Evolutionary conservation across 2,329 filamentous ascomycete genomes (phyloP), one percentile per base, ranked within the genome.

Genomic region (Phoma herbarum): DNA sequence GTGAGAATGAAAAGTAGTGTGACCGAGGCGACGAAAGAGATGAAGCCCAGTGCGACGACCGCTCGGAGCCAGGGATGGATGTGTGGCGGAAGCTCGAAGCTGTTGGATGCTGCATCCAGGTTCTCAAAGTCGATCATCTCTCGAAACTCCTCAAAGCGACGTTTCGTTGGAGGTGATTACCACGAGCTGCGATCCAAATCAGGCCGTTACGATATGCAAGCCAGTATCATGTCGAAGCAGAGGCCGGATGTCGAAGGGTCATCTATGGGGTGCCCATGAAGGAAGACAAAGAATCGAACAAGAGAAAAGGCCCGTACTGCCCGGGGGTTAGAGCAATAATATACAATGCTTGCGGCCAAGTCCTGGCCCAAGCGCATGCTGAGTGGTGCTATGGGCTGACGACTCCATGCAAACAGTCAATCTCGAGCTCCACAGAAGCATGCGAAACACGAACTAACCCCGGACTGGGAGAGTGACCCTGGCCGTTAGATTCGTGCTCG

Each of bases 11-110:
- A 44, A 20, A 84, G 72, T 2, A 85, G 77, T 10, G 69, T 66
- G 4, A 76, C 60, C 2, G 82, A 81, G 22, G 80, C 75, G 18
- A 80, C 39, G 59, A 83, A 79, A 11, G 82, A 84, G 8, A 84
- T 57, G 39, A 83, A 75, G 16, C 78, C 82, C 25, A 84, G 69
- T 26, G 71, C 64, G 23, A 81, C 77, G 54, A 85, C 79, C 16
- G 81, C 79, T 18, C 77, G 77, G 18, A 84, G 70, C 63, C 82
- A 83, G 11, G 65, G 71, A 26, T 70, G 67, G 1, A 81, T 75
- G 33, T 69, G 57, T 12, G 59, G 41, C 6, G 78, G 74, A 2
- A 82, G 64, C 12, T 64, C 61, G 16, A 79, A 69, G 10, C 76
- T 70, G 8, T 20, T 31, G 44, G 73, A 76, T 14, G 67, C 68